Conservation (phyloP, 2,329 filamentous ascomycete genomes). For the Albifimbria verrucaria region DNA sequence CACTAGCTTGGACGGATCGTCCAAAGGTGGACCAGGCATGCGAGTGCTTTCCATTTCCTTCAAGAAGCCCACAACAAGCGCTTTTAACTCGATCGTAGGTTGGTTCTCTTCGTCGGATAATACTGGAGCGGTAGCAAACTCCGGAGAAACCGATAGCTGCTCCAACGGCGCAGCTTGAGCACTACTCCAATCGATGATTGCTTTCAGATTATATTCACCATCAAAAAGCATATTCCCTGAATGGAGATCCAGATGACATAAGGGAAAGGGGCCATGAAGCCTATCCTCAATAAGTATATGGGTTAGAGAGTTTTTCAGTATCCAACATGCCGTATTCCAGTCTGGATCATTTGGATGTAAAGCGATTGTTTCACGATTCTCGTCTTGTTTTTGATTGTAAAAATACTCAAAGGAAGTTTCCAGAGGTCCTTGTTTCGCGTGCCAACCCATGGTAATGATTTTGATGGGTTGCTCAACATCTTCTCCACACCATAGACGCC, state of each 20-base stretch:
- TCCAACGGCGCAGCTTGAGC: conserved; percentile 31
- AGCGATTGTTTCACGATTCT: conserved; percentile 17
- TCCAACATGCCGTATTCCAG: conserved; percentile 27
- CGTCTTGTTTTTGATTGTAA: conserved; percentile 18
- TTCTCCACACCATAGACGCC: conserved; percentile 22
- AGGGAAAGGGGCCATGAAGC: conserved; percentile 30
- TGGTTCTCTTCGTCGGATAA: conserved; percentile 19
- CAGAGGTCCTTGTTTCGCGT: conserved; percentile 17
- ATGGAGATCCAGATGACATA: conserved; percentile 31
- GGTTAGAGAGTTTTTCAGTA: conserved; percentile 23
- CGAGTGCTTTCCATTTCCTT: not conserved
- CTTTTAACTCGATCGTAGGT: conserved; percentile 15
- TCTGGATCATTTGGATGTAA: conserved; percentile 20
- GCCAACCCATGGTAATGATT: conserved; percentile 19
- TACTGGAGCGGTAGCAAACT: conserved; percentile 26
- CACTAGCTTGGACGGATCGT: not conserved
- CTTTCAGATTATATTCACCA: conserved; percentile 34
- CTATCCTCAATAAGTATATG: conserved; percentile 25
- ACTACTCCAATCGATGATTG: conserved; percentile 32
- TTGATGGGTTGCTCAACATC: conserved; percentile 15
- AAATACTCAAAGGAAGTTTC: conserved; percentile 26
- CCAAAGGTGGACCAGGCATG: not conserved
- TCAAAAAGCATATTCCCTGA: conserved; percentile 39
- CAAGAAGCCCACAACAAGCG: not conserved
- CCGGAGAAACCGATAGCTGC: conserved; percentile 29